Evolutionary conservation across 305 asterid genomes (phyloP).

Genomic region (Coffea humblotiana): DNA sequence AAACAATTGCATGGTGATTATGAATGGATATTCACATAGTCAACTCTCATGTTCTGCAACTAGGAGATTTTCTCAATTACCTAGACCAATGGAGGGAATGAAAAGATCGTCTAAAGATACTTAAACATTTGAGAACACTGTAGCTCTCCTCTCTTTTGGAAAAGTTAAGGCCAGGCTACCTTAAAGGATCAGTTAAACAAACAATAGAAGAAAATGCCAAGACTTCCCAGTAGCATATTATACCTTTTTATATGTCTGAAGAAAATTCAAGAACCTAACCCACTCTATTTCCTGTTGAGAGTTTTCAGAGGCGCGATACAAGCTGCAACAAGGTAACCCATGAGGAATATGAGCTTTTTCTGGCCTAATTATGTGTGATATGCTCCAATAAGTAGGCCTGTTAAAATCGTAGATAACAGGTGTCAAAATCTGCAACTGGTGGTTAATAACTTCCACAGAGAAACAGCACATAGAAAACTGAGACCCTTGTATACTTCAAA

Average conservation of each 20-base stretch:
- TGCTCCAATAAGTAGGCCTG: conserved; percentile 53
- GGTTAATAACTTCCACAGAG: not conserved
- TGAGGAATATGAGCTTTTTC: conserved; percentile 28
- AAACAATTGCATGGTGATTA: not conserved
- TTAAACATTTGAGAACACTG: not conserved
- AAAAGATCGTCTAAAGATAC: not conserved
- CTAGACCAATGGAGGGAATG: not conserved
- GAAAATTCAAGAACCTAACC: conserved; percentile 44
- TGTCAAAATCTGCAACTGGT: conserved; percentile 4
- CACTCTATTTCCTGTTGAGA: conserved; percentile 58
- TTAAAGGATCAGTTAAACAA: not conserved
- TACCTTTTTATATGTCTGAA: conserved; percentile 47
- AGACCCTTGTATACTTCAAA: not conserved
- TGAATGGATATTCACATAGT: not conserved
- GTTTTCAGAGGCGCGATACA: conserved; percentile 47
- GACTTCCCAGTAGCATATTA: conserved; percentile 10
- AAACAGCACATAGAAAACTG: conserved; percentile 10
- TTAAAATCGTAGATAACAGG: conserved; percentile 20
- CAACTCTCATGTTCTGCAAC: not conserved
- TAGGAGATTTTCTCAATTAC: not conserved
- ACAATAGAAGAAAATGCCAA: conserved; percentile 5
- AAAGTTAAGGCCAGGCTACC: conserved; percentile 6
- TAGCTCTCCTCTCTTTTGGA: not conserved
- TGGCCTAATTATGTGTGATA: conserved; percentile 31
- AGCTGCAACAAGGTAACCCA: conserved; percentile 40